Percentiles rank a stretch among this genome's conserved stretches.
phyloP scores from a whole-genome alignment of 768 basidiomycete genomes.

The Termitomyces sp. region DNA sequence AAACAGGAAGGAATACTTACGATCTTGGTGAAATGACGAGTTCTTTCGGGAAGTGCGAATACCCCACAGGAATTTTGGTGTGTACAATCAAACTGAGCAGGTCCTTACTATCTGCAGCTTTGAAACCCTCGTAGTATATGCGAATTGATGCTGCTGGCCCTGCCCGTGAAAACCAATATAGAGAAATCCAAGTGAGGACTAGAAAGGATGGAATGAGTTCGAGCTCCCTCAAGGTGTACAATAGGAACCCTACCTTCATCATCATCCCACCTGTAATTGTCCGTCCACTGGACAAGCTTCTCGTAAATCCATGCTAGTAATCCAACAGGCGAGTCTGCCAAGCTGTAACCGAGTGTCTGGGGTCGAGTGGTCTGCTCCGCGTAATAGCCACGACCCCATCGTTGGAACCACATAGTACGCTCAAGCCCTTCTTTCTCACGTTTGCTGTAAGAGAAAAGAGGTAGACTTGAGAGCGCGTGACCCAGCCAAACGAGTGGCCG shows the following conservation, averaged over 20 bases:
- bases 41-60: constrained; percentile 52
- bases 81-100: not conserved
- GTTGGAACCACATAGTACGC: constrained; percentile 23
- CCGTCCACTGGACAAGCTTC: constrained; percentile 39
- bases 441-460: constrained; percentile 17
- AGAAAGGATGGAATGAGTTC: not conserved
- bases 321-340: constrained; percentile 56
- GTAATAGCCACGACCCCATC: constrained; percentile 33
- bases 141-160: constrained; percentile 55
- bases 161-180: constrained; percentile 55
- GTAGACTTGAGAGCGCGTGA: constrained; percentile 20
- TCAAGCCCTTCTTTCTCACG: constrained; percentile 31
- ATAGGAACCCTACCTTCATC: constrained; percentile 40
- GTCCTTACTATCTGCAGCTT: constrained; percentile 12
- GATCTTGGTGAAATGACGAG: constrained; percentile 25
- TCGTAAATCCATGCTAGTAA: constrained; percentile 52
- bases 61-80: constrained; percentile 39
- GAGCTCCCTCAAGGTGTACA: not conserved
- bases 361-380: constrained; percentile 41
- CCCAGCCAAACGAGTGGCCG: constrained; percentile 22
- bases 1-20: not conserved
- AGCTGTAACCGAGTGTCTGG: constrained; percentile 48
- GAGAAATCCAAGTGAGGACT: constrained; percentile 61
- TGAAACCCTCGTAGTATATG: constrained; percentile 52
- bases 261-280: constrained; percentile 52